These are phyloP conservation scores for Coemansia sp. DNA, from an alignment of 192 early-diverging fungal species.

Conservation along the genomic window DNA sequence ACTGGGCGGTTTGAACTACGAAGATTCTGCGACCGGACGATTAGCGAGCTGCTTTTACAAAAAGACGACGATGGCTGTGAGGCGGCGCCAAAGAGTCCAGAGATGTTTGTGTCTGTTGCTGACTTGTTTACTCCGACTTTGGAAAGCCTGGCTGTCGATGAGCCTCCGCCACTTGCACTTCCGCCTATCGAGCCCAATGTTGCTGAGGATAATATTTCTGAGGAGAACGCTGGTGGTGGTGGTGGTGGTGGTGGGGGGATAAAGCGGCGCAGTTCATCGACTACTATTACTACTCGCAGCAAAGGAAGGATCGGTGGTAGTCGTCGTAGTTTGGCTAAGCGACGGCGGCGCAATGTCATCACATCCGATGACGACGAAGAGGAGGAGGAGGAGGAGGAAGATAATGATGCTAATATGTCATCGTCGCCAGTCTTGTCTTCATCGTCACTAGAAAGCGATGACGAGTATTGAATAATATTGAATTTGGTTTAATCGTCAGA, in stretches of 20 bases:
- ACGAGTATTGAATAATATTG: neutral
- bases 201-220: too few relatives aligned
- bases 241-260: neutral
- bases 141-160: neutral
- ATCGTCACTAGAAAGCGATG: slow-evolving; percentile 9
- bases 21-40: neutral
- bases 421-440: slow-evolving; percentile 6
- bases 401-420: neutral
- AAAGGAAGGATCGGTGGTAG: neutral
- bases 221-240: neutral
- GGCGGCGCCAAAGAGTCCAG: neutral
- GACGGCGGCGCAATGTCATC: slow-evolving; percentile 29
- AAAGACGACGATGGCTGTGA: neutral
- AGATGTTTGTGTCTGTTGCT: neutral
- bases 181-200: neutral
- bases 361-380: slow-evolving; percentile 20
- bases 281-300: neutral
- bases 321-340: neutral
- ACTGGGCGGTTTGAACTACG: slow-evolving; percentile 6
- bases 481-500: slow-evolving; percentile 30
- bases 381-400: neutral
- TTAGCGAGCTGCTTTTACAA: neutral
- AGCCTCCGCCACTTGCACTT: neutral
- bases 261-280: neutral
- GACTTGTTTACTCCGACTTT: neutral